Base-by-base conservation (phyloP, 257 asterid genomes). In the Solanum pennellii region DNA sequence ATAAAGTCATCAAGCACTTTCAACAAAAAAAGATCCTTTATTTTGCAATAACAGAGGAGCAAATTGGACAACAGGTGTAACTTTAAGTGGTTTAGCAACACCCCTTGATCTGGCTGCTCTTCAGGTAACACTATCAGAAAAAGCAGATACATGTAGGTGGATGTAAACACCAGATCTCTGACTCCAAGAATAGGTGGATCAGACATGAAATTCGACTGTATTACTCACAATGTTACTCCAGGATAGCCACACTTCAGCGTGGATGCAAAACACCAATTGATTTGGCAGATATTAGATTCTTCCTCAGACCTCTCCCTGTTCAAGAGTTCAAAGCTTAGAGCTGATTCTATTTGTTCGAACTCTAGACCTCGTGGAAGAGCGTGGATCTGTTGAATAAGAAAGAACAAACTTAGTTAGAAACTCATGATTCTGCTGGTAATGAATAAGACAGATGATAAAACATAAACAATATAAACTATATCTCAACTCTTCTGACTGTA, bases 401-500 rank as follows among this genome's bases (percentile, higher is more conserved):
- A 77, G 66, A 86, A 60, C 44, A 75, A 6, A 86, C 10, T 86
- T 56, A 49, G 65, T 90, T 21, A 89, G 85, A 31, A 87, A 87
- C 85, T 82, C 88, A 25, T 21, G 79, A 80, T 72, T 35, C 77
- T 62, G 82, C 69, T 47, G 82, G 56, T 15, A 79, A 62, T 73
- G 69, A 89, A 31, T 83, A 15, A 59, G 39, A 79, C 41, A 77
- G 9, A 83, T 66, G 83, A 89, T 72, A 74, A 87, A 82, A 75
- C 84, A 90, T 76, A 83, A 85, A 86, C 52, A 87, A 72, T 86
- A 89, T 82, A 88, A 88, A 92, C 86, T 88, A 93, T 87, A 85
- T 89, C 27, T 72, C 84, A 88, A 93, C 92, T 90, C 91, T 93
- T 89, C 92, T 85, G 92, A 86, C 23, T 87, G 91, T 77, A 91